phyloP scores from a whole-genome alignment of 805 yeast genomes.

The Myxozyma mucilagina region DNA sequence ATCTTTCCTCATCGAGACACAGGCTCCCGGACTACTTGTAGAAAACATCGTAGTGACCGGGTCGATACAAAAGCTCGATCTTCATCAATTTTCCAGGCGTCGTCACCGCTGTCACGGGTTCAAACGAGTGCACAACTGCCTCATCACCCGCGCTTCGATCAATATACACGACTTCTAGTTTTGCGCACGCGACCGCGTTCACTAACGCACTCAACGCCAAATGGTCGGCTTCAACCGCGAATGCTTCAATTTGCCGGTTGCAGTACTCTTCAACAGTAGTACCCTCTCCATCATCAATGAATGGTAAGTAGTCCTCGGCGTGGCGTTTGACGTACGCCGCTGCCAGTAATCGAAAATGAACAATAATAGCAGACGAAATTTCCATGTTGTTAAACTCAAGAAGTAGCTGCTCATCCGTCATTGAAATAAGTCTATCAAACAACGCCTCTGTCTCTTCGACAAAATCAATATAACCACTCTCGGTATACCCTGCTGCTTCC shows the following conservation, averaged over 20 bases:
- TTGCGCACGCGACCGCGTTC: slow-evolving; percentile 25
- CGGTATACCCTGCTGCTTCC: slow-evolving; percentile 31
- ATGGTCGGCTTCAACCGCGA: slow-evolving; percentile 35
- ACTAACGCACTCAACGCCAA: slow-evolving; percentile 33
- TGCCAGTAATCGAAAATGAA: slow-evolving; percentile 31
- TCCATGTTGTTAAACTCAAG: slow-evolving; percentile 29
- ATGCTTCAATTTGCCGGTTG: slow-evolving; percentile 32
- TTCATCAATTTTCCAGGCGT: not conserved
- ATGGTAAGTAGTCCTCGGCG: slow-evolving; percentile 31
- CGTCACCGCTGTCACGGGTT: slow-evolving; percentile 9
- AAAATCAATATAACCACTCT: slow-evolving; percentile 32
- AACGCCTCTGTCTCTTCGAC: slow-evolving; percentile 25
- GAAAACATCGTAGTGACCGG: slow-evolving; percentile 34
- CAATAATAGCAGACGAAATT: slow-evolving; percentile 33
- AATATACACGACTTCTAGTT: slow-evolving; percentile 31
- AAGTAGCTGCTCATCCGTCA: slow-evolving; percentile 13
- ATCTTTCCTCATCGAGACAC: not conserved
- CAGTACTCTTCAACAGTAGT: slow-evolving; percentile 29
- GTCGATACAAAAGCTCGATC: slow-evolving; percentile 32
- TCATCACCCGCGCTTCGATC: slow-evolving; percentile 31
- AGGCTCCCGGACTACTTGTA: slow-evolving; percentile 6
- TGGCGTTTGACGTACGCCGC: slow-evolving; percentile 33
- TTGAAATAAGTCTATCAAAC: slow-evolving; percentile 10
- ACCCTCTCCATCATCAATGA: slow-evolving; percentile 31
- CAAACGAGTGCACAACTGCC: slow-evolving; percentile 24